These are phyloP conservation scores for Halophytophthora batemanensis DNA, from an alignment of 352 stramenopile genomes.

Conservation along the genomic window DNA sequence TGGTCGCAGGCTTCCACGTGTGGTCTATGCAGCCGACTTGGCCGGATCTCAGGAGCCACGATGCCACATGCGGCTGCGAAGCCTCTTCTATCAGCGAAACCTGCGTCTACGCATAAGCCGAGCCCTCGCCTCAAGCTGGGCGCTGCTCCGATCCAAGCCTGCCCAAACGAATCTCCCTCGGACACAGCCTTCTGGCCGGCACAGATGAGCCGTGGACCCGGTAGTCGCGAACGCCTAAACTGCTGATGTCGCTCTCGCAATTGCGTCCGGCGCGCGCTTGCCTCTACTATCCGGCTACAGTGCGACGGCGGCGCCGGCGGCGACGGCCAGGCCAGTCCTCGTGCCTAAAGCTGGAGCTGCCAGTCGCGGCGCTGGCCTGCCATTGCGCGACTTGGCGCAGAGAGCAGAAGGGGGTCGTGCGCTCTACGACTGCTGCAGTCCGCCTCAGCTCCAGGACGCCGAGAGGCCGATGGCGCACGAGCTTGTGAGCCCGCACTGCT, in stretches of 20 bases:
- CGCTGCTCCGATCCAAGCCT: too few species aligned
- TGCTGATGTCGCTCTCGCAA: too few species aligned
- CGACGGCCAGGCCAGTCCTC: too few species aligned
- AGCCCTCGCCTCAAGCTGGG: neutral
- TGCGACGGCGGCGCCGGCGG: too few species aligned
- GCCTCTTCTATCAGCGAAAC: neutral
- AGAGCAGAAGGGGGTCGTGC: neutral
- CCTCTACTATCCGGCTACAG: too few species aligned
- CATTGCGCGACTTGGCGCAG: slow-evolving; percentile 11
- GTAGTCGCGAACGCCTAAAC: too few species aligned
- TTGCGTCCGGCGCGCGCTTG: too few species aligned
- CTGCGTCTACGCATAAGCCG: neutral
- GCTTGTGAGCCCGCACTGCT: slow-evolving; percentile 28
- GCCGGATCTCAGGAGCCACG: neutral
- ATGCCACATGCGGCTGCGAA: neutral
- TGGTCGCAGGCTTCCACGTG: neutral
- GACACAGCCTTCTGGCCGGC: too few species aligned
- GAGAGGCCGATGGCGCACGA: slow-evolving; percentile 17
- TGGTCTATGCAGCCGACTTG: neutral
- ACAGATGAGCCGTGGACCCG: neutral
- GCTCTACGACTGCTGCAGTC: too few species aligned
- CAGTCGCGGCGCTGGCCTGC: slow-evolving; percentile 10
- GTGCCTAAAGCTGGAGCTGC: too few species aligned
- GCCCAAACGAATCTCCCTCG: too few species aligned
- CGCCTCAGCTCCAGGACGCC: too few species aligned